A percentile compares a stretch with the other conserved stretches of the same genome.
Evolutionary conservation across 2,329 filamentous ascomycete genomes (phyloP).

Genomic region (Thyridium curvatum): DNA sequence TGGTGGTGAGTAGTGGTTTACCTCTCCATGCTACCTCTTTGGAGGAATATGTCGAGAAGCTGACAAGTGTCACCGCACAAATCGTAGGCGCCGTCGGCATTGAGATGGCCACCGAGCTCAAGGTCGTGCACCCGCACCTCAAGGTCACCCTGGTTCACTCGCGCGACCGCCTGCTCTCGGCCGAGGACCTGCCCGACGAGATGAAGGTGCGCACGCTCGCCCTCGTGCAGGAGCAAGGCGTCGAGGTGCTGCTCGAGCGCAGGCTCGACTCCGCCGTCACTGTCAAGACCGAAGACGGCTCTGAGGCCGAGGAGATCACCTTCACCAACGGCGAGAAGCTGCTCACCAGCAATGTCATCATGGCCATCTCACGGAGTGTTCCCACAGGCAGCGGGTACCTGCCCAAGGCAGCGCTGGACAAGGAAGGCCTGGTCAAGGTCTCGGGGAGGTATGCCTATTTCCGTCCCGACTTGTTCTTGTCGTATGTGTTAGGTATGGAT

Average conservation of each 20-base stretch:
- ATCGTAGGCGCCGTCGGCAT: slow-evolving; percentile 66
- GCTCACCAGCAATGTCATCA: slow-evolving; percentile 58
- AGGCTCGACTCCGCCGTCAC: slow-evolving; percentile 45
- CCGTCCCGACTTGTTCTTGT: too few relatives aligned
- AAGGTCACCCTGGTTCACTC: slow-evolving; percentile 73
- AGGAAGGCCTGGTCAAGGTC: slow-evolving; percentile 61
- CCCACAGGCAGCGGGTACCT: slow-evolving; percentile 57
- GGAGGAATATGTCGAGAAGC: background rate
- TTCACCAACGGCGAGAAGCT: slow-evolving; percentile 56
- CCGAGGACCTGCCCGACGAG: slow-evolving; percentile 64
- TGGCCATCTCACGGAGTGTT: slow-evolving; percentile 58
- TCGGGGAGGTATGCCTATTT: slow-evolving; percentile 26
- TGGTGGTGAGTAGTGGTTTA: too few relatives aligned
- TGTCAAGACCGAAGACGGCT: slow-evolving; percentile 35
- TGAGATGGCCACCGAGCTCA: slow-evolving; percentile 76
- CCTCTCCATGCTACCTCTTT: slow-evolving; percentile 7
- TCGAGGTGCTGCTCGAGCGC: slow-evolving; percentile 58
- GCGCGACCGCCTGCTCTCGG: slow-evolving; percentile 61
- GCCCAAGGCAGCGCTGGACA: slow-evolving; percentile 49
- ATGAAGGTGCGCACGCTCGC: slow-evolving; percentile 57
- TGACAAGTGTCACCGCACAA: too few relatives aligned
- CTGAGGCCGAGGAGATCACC: slow-evolving; percentile 37
- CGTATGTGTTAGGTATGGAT: too few relatives aligned
- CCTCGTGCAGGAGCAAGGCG: slow-evolving; percentile 53
- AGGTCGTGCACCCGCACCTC: slow-evolving; percentile 55